phyloP scores from a whole-genome alignment of 768 basidiomycete species.

The Boletus tylopilopsis region DNA sequence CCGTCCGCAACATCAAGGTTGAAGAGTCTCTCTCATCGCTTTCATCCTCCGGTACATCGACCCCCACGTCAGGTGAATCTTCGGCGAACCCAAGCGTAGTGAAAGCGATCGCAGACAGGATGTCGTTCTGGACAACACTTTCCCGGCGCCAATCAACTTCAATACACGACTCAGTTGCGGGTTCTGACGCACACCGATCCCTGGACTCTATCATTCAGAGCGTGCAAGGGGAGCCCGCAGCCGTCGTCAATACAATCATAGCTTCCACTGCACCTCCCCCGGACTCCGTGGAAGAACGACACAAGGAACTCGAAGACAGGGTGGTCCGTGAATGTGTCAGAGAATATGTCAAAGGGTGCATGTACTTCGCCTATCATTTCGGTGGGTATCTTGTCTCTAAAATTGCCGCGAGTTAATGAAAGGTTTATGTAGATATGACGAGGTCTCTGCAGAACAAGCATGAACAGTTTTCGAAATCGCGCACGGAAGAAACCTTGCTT shows the following conservation, averaged over 20 bases:
- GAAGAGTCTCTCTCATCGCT: constrained; percentile 13
- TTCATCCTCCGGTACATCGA: constrained; percentile 50
- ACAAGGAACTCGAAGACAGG: constrained; percentile 77
- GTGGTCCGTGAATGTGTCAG: constrained; percentile 75
- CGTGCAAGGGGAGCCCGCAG: constrained; percentile 44
- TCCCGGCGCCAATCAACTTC: constrained; percentile 42
- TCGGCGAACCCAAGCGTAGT: constrained; percentile 49
- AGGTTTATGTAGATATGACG: constrained; percentile 59
- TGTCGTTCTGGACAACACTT: constrained; percentile 73
- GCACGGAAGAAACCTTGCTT: constrained; percentile 56
- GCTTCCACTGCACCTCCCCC: constrained; percentile 62
- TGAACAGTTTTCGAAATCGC: constrained; percentile 54
- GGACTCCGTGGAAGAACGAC: constrained; percentile 57
- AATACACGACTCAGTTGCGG: constrained; percentile 8
- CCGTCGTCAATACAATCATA: constrained; percentile 56
- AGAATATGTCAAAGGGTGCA: constrained; percentile 78
- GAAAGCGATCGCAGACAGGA: constrained; percentile 57
- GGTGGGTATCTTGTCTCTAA: constrained; percentile 42
- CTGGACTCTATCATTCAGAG: constrained; percentile 42
- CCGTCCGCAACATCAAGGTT: neutral
- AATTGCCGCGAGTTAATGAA: neutral
- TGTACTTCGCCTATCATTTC: constrained; percentile 88
- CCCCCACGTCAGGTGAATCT: constrained; percentile 46
- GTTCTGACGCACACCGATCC: constrained; percentile 20
- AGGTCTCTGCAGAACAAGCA: constrained; percentile 79